phyloP scores from a whole-genome alignment of 2,329 filamentous ascomycete genomes.

The Sarocladium brachiariae region DNA sequence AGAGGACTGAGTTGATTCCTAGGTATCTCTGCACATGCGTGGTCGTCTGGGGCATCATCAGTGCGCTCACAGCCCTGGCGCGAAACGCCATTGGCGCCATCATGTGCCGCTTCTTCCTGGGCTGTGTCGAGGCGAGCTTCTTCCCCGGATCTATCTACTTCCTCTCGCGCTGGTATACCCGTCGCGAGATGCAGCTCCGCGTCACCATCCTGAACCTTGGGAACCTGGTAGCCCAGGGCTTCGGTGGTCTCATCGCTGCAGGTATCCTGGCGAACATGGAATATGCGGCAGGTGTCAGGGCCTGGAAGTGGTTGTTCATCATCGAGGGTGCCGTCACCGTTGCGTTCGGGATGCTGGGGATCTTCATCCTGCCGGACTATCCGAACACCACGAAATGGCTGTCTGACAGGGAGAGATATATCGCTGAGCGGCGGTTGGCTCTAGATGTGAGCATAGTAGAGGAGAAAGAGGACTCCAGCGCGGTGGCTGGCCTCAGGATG shows the following conservation, averaged over 20 bases:
- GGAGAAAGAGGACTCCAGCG: slow-evolving; percentile 41
- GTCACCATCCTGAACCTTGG: slow-evolving; percentile 26
- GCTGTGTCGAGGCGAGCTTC: slow-evolving; percentile 49
- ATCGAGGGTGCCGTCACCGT: slow-evolving; percentile 36
- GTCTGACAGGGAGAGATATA: slow-evolving; percentile 47
- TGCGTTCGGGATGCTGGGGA: slow-evolving; percentile 24
- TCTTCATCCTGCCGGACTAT: slow-evolving; percentile 42
- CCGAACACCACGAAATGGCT: slow-evolving; percentile 47
- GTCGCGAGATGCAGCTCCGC: slow-evolving; percentile 26
- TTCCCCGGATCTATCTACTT: slow-evolving; percentile 37
- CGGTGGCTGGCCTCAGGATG: slow-evolving; percentile 49
- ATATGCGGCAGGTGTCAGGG: slow-evolving; percentile 13
- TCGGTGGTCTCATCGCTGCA: slow-evolving; percentile 26
- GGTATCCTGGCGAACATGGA: slow-evolving; percentile 22
- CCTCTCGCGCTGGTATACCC: slow-evolving; percentile 32
- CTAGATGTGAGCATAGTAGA: slow-evolving; percentile 54
- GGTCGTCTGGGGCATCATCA: slow-evolving; percentile 17
- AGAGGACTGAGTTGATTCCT: background rate
- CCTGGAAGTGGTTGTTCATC: slow-evolving; percentile 41
- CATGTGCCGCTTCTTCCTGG: slow-evolving; percentile 39
- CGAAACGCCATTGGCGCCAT: slow-evolving; percentile 33
- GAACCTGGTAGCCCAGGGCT: slow-evolving; percentile 23
- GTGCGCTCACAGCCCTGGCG: slow-evolving; percentile 32
- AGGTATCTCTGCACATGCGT: slow-evolving; percentile 15
- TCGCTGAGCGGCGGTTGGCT: slow-evolving; percentile 48